Conservation (phyloP, 352 stramenopile species). For the Thraustochytrium sp. region DNA sequence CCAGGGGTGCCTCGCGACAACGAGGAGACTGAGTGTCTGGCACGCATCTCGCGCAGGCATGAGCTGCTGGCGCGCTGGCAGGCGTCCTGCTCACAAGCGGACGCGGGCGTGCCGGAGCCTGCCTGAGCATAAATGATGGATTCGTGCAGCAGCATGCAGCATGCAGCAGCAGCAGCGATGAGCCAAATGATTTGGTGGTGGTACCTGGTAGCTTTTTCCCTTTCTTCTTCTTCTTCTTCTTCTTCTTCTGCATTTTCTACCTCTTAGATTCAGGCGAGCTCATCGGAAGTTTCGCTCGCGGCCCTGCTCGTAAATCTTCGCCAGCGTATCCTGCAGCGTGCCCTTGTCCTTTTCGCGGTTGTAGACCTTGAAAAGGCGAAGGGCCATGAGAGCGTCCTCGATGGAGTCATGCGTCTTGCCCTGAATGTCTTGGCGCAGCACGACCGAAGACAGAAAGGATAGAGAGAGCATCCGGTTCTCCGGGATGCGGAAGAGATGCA, state of each 20-base stretch:
- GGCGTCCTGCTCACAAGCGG: no score
- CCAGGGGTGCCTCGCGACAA: neutral
- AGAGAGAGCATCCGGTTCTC: slow-evolving; percentile 73
- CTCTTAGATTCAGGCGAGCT: neutral
- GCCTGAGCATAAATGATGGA: no score
- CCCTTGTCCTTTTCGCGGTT: slow-evolving; percentile 55
- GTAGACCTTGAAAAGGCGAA: slow-evolving; percentile 71
- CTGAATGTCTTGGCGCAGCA: slow-evolving; percentile 77
- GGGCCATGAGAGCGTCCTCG: slow-evolving; percentile 71
- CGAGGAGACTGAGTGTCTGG: neutral
- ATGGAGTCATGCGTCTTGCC: slow-evolving; percentile 80
- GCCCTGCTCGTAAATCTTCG: slow-evolving; percentile 61
- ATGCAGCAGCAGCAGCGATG: no score
- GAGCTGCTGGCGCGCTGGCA: neutral
- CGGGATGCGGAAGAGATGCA: slow-evolving; percentile 71
- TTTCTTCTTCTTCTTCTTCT: no score
- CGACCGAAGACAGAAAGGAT: slow-evolving; percentile 71
- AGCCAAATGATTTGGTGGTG: no score
- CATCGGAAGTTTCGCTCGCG: slow-evolving; percentile 48
- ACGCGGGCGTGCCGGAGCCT: no score
- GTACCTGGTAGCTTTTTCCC: no score
- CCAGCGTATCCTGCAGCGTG: slow-evolving; percentile 59
- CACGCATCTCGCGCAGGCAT: neutral
- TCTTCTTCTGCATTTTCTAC: neutral
- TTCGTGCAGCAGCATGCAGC: no score